phyloP scores from a whole-genome alignment of 1,284 basidiomycete genomes.

The Tilletia horrida region DNA sequence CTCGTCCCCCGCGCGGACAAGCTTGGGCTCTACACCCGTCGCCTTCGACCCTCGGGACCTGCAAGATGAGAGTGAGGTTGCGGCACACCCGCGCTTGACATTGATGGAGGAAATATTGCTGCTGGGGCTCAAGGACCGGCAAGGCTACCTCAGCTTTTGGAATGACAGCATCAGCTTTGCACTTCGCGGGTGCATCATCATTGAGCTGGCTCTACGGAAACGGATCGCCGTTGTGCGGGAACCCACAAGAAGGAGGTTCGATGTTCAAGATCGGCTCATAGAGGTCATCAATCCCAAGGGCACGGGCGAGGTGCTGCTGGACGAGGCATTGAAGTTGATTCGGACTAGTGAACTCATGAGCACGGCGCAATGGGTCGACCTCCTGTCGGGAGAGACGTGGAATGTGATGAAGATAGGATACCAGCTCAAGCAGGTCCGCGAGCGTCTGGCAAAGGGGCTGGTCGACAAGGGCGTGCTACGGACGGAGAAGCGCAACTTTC shows the following conservation, averaged over 20 bases:
- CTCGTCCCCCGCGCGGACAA: neutral
- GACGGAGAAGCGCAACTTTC: slow-evolving; percentile 54
- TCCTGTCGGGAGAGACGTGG: slow-evolving; percentile 54
- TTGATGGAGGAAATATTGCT: slow-evolving; percentile 95
- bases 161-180: slow-evolving; percentile 55
- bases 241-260: slow-evolving; percentile 32
- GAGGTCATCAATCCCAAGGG: slow-evolving; percentile 46
- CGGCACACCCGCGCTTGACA: slow-evolving; percentile 76
- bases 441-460: slow-evolving; percentile 52
- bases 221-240: slow-evolving; percentile 44
- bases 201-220: slow-evolving; percentile 50
- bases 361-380: slow-evolving; percentile 49
- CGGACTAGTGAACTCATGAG: slow-evolving; percentile 39
- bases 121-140: slow-evolving; percentile 77
- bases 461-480: slow-evolving; percentile 54
- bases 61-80: slow-evolving; percentile 70
- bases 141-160: slow-evolving; percentile 54
- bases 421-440: slow-evolving; percentile 54
- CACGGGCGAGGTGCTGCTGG: slow-evolving; percentile 52
- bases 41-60: slow-evolving; percentile 93
- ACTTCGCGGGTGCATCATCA: slow-evolving; percentile 50
- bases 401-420: slow-evolving; percentile 53
- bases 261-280: slow-evolving; percentile 39
- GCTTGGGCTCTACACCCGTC: slow-evolving; percentile 54
- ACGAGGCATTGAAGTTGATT: slow-evolving; percentile 52